Percentiles rank a stretch among this genome's conserved stretches.
Evolutionary conservation across 1,139 yeast genomes (phyloP).

Genomic region (Scheffersomyces quercinus): DNA sequence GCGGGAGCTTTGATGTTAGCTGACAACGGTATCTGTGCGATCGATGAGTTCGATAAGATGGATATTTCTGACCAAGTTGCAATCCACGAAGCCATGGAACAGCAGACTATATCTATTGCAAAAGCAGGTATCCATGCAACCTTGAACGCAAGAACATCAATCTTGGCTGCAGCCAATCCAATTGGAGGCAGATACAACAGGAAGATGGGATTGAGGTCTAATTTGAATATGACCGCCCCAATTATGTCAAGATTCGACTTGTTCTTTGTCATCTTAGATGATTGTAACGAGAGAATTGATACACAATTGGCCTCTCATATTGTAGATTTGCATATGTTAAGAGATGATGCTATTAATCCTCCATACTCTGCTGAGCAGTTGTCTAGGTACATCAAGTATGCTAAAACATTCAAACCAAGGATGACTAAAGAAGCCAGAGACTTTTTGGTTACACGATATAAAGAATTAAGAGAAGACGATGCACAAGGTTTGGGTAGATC

Average conservation of each 20-base stretch:
- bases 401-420: constrained; percentile 89
- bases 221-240: constrained; percentile 97
- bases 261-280: constrained; percentile 92
- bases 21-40: constrained; percentile 97
- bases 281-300: constrained; percentile 89
- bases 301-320: constrained; percentile 90
- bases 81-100: constrained; percentile 99
- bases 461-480: constrained; percentile 86
- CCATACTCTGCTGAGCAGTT: constrained; percentile 90
- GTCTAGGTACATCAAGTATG: constrained; percentile 85
- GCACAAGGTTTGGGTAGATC: constrained; percentile 88
- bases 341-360: constrained; percentile 88
- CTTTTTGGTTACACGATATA: constrained; percentile 75
- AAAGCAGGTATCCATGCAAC: constrained; percentile 99
- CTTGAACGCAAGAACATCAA: constrained; percentile 91
- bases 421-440: constrained; percentile 83
- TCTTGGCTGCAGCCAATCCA: constrained; percentile 97
- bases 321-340: constrained; percentile 86
- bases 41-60: constrained; percentile 98
- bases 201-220: constrained; percentile 78
- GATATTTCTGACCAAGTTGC: constrained; percentile 95
- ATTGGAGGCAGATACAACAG: constrained; percentile 93
- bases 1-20: constrained; percentile 99
- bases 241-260: constrained; percentile 98
- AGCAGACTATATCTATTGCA: constrained; percentile 96